Conservation (phyloP, 768 basidiomycete species). For the Termitomyces bulborhizus region DNA sequence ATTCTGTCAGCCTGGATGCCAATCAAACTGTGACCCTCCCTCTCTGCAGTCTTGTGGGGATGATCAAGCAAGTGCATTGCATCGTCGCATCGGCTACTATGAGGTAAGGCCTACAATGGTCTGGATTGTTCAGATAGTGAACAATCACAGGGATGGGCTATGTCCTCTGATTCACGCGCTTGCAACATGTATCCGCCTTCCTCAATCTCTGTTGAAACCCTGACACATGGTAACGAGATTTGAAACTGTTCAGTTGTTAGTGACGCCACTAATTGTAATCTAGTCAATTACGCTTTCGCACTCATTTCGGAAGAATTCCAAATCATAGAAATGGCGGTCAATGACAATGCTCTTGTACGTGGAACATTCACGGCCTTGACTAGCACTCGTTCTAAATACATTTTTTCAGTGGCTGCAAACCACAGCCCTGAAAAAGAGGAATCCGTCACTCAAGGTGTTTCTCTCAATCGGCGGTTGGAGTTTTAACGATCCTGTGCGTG, state of each 20-base stretch:
- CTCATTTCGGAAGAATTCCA: background rate
- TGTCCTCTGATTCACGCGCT: background rate
- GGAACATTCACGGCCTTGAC: background rate
- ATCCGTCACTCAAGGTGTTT: background rate
- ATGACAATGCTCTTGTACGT: background rate
- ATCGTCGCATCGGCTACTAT: conserved; percentile 1
- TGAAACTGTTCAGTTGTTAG: background rate
- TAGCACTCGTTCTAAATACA: background rate
- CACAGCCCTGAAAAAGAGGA: background rate
- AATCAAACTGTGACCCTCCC: background rate
- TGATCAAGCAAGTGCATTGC: background rate
- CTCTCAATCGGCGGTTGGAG: background rate
- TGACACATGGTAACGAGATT: background rate
- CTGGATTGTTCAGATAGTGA: background rate
- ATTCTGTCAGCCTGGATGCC: background rate
- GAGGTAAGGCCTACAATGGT: background rate
- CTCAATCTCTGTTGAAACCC: background rate
- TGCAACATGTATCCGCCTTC: background rate
- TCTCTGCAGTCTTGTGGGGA: background rate
- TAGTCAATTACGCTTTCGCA: background rate
- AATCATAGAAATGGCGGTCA: background rate
- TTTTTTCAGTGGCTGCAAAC: background rate
- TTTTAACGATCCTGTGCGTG: background rate
- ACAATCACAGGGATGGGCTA: background rate
- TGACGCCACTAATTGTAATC: background rate